These are phyloP conservation scores for Aquilaria agallochum DNA, from an alignment of 441 rosid species.

Conservation along the genomic window DNA sequence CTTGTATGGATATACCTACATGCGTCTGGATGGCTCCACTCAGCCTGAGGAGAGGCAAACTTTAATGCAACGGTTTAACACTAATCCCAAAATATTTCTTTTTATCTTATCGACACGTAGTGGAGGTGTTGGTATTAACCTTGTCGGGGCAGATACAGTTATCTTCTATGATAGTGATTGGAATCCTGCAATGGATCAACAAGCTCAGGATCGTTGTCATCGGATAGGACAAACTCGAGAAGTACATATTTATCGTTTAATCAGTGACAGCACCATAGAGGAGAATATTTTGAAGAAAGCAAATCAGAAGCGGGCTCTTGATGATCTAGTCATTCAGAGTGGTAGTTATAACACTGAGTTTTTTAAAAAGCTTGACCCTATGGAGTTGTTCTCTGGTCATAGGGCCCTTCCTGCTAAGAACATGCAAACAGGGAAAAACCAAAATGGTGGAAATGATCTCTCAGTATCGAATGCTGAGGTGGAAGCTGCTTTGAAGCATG, in stretches of 20 bases:
- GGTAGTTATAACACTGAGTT: constrained; percentile 98
- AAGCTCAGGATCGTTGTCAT: constrained; percentile 99
- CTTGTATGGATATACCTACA: constrained; percentile 96
- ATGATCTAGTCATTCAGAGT: constrained; percentile 96
- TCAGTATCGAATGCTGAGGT: constrained; percentile 90
- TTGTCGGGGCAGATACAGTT: constrained; percentile 99
- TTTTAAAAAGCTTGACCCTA: constrained; percentile 99
- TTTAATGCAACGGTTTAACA: constrained; percentile 97
- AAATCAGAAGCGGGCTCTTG: constrained; percentile 99
- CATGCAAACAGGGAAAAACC: constrained; percentile 50
- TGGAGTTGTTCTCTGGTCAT: constrained; percentile 95
- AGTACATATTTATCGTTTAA: constrained; percentile 94
- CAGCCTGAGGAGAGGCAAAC: constrained; percentile 99
- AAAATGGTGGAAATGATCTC: constrained; percentile 43
- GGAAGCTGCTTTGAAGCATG: constrained; percentile 97
- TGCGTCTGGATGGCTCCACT: constrained; percentile 99
- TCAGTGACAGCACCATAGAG: constrained; percentile 98
- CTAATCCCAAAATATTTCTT: constrained; percentile 97
- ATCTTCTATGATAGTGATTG: constrained; percentile 99
- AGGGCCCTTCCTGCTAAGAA: constrained; percentile 53
- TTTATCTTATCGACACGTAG: constrained; percentile 99
- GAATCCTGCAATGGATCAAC: constrained; percentile 99
- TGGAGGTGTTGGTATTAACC: constrained; percentile 99
- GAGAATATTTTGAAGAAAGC: constrained; percentile 99
- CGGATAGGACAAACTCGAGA: constrained; percentile 99